Evolutionary conservation across 305 asterid species (phyloP), one percentile per base, ranked within the genome.

Genomic region (Striga hermonthica): DNA sequence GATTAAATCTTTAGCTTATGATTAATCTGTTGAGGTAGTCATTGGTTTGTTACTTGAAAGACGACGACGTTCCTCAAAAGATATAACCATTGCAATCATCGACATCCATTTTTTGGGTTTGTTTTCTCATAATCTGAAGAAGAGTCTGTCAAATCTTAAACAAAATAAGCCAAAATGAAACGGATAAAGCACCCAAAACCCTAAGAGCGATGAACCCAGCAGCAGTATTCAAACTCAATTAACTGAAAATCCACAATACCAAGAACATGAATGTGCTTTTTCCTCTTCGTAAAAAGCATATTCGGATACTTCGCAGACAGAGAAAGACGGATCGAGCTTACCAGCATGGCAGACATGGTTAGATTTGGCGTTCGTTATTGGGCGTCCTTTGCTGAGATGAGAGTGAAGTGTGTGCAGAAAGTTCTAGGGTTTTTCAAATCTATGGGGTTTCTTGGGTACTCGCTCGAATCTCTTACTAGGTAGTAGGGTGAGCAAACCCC

Each of bases 301-400:
- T 41, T 59, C 28, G 12, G 7, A 60, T 13, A 41, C 41, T n/a
- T 12, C 37, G 28, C 14, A 60, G 44, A 62, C 35, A 54, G 28
- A 67, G 63, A 57, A 15, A 59, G 65, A 16, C 22, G 35, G 68
- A 73, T 73, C 67, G 13, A 76, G 67, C 84, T 76, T 62, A 79
- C 84, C 80, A 79, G 5, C 84, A 79, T 79, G 68, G 76, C 11
- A 5, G 77, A 49, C 84, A 79, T 79, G 62, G 71, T 72, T 66
- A 44, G 71, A 60, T 28, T 69, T 36, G 65, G 70, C 62, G 38
- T 64, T 12, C 45, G 38, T 65, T 53, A 2, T 5, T 44, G 72
- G 67, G 62, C 28, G 53, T 45, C 11, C 28, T 28, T 36, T 47
- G 43, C 41, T 10, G 67, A 65, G 73, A 53, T 7, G 57, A 38